Percentiles rank a stretch among this genome's conserved stretches.
Conservation (phyloP, 179 eudicot species). For the Drosera spatulata region DNA sequence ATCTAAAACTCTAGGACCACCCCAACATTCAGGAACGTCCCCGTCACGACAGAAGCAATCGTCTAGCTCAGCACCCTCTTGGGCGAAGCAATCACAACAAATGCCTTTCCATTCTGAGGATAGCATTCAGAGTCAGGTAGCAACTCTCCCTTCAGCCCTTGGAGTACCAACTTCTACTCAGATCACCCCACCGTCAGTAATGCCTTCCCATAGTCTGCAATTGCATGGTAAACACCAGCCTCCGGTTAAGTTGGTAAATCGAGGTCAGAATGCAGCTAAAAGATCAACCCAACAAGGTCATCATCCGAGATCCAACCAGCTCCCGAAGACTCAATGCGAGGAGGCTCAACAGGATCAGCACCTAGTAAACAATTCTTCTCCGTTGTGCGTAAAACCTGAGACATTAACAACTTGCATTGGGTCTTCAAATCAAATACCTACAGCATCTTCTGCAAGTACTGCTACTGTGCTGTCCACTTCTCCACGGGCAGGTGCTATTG, state of each 20-base stretch:
- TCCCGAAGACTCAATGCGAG: conserved; percentile 30
- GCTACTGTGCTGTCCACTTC: conserved; percentile 18
- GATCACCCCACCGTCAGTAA: conserved; percentile 21
- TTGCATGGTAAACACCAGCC: conserved; percentile 28
- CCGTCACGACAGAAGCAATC: conserved; percentile 39
- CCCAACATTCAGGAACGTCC: conserved; percentile 29
- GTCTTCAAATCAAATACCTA: conserved; percentile 18
- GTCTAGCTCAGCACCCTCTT: conserved; percentile 19
- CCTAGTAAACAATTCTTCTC: conserved; percentile 19
- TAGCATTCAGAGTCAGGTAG: conserved; percentile 31
- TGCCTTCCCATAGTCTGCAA: conserved; percentile 34
- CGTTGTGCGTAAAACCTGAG: conserved; percentile 11
- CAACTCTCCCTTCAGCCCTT: conserved; percentile 25
- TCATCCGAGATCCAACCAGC: conserved; percentile 31
- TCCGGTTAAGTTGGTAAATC: conserved; percentile 32
- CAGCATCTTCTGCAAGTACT: conserved; percentile 28
- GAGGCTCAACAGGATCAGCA: conserved; percentile 29
- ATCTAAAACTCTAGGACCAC: conserved; percentile 29
- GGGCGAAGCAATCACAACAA: conserved; percentile 40
- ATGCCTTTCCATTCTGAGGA: conserved; percentile 34
- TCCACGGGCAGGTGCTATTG: conserved; percentile 20
- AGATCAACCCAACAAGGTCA: conserved; percentile 41
- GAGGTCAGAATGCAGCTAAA: conserved; percentile 33
- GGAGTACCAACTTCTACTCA: conserved; percentile 22
- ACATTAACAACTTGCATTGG: conserved; percentile 22